Conservation (phyloP, 2,329 filamentous ascomycete species). For the Saccharata proteae region DNA sequence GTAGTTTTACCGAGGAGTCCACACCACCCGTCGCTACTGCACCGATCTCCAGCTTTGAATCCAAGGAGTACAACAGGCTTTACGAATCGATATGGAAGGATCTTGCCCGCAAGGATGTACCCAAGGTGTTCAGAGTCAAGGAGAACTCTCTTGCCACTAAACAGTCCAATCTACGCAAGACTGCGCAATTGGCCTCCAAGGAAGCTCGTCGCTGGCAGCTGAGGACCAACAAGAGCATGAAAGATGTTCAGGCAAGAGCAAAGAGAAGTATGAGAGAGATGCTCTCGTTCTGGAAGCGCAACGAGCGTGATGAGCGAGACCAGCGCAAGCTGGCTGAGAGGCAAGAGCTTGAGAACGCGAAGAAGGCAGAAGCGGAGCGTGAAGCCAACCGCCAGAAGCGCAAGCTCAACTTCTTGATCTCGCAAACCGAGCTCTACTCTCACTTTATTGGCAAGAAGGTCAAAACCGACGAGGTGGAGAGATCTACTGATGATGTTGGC, state of each 20-base stretch:
- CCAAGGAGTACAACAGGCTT: constrained; percentile 90
- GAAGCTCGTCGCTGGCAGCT: constrained; percentile 96
- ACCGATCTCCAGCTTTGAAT: constrained; percentile 51
- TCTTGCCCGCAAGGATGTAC: constrained; percentile 82
- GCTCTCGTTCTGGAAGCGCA: constrained; percentile 99
- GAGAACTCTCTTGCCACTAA: constrained; percentile 75
- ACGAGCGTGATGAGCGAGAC: constrained; percentile 94
- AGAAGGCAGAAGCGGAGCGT: constrained; percentile 91
- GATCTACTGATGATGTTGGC: constrained; percentile 67
- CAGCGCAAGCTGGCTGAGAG: constrained; percentile 86
- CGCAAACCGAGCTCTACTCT: constrained; percentile 95
- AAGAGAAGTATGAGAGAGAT: constrained; percentile 99
- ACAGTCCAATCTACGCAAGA: constrained; percentile 94
- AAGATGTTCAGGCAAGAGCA: constrained; percentile 90
- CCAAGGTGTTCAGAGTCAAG: constrained; percentile 83
- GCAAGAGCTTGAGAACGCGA: constrained; percentile 91
- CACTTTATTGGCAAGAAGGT: constrained; percentile 99
- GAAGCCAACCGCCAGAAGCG: constrained; percentile 96
- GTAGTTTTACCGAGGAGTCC: constrained; percentile 38
- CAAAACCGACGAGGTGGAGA: constrained; percentile 90
- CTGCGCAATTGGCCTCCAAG: constrained; percentile 89
- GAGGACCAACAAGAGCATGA: constrained; percentile 95
- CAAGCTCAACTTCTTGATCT: constrained; percentile 98
- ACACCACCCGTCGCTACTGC: constrained; percentile 13
- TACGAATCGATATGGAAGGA: constrained; percentile 97